A percentile compares a stretch with the other conserved stretches of the same genome.
Conservation (phyloP, 805 yeast genomes). For the Cyberlindnera galapagoensis region DNA sequence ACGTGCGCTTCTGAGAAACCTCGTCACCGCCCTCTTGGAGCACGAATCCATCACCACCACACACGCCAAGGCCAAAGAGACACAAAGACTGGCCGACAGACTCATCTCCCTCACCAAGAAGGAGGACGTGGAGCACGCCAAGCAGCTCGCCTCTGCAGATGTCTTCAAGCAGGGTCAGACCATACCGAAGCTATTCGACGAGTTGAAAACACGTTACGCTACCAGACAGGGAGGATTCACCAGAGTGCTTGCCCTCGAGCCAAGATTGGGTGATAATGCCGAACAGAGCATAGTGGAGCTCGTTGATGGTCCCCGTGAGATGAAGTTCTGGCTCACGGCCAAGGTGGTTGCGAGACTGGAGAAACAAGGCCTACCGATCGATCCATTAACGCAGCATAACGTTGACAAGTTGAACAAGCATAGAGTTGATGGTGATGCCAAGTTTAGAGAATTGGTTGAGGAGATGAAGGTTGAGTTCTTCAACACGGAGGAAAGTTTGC, state of each 20-base stretch:
- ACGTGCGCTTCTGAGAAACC: slow-evolving; percentile 50
- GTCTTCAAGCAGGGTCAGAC: slow-evolving; percentile 43
- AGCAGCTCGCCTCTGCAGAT: slow-evolving; percentile 31
- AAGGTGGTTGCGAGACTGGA: slow-evolving; percentile 77
- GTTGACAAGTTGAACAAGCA: slow-evolving; percentile 41
- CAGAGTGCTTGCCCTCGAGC: slow-evolving; percentile 76
- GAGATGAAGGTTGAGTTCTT: slow-evolving; percentile 42
- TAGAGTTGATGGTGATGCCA: slow-evolving; percentile 43
- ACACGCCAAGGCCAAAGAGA: slow-evolving; percentile 66
- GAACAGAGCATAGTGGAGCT: slow-evolving; percentile 85
- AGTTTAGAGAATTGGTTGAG: slow-evolving; percentile 60
- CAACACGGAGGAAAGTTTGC: slow-evolving; percentile 11
- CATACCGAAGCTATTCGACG: slow-evolving; percentile 61
- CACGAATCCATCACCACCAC: slow-evolving; percentile 71
- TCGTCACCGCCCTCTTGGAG: slow-evolving; percentile 60
- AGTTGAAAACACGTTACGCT: slow-evolving; percentile 56
- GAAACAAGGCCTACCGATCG: slow-evolving; percentile 49
- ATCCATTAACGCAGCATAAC: slow-evolving; percentile 49
- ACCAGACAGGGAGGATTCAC: slow-evolving; percentile 77
- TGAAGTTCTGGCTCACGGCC: slow-evolving; percentile 74
- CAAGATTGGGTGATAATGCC: slow-evolving; percentile 83
- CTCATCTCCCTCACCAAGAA: slow-evolving; percentile 55
- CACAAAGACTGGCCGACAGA: slow-evolving; percentile 57
- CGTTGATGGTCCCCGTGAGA: slow-evolving; percentile 68
- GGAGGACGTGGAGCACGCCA: slow-evolving; percentile 22